Conservation (phyloP, 2,329 filamentous ascomycete genomes). For the Apiospora hydei region DNA sequence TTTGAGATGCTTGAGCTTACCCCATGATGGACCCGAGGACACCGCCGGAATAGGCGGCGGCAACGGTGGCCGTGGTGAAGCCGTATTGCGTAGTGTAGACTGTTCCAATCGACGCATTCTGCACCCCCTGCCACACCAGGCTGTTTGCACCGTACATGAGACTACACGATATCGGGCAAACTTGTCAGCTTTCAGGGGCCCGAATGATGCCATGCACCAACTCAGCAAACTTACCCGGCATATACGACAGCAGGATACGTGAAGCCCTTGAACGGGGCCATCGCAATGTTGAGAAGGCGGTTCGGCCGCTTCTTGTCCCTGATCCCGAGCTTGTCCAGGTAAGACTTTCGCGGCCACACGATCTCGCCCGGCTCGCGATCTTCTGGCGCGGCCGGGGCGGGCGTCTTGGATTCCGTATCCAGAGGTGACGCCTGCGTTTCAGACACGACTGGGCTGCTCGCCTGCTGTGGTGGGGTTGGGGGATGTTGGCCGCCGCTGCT, state of each 20-base stretch:
- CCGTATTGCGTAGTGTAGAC: constrained; percentile 42
- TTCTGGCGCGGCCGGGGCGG: constrained; percentile 19
- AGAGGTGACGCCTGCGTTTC: constrained; percentile 24
- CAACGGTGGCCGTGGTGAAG: constrained; percentile 39
- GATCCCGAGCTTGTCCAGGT: constrained; percentile 45
- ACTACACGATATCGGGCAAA: constrained; percentile 22
- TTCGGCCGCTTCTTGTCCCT: constrained; percentile 48
- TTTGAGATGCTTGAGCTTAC: constrained; percentile 31
- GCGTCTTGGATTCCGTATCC: constrained; percentile 26
- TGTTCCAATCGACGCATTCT: constrained; percentile 42
- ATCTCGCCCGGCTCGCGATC: constrained; percentile 41
- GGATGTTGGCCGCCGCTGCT: not conserved
- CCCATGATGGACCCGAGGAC: constrained; percentile 26
- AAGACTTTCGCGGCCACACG: constrained; percentile 45
- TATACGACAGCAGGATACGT: constrained; percentile 45
- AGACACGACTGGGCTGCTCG: not conserved
- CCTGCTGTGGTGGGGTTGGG: not conserved
- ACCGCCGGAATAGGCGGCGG: constrained; percentile 39
- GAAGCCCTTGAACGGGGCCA: constrained; percentile 41
- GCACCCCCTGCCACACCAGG: constrained; percentile 41
- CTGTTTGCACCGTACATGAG: constrained; percentile 44
- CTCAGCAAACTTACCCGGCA: constrained; percentile 40
- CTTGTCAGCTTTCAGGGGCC: not conserved
- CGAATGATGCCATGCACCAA: not conserved
- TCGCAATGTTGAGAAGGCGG: constrained; percentile 46